Base-by-base conservation (phyloP, 2,329 filamentous ascomycete genomes). In the Dothideomycetes sp. region DNA sequence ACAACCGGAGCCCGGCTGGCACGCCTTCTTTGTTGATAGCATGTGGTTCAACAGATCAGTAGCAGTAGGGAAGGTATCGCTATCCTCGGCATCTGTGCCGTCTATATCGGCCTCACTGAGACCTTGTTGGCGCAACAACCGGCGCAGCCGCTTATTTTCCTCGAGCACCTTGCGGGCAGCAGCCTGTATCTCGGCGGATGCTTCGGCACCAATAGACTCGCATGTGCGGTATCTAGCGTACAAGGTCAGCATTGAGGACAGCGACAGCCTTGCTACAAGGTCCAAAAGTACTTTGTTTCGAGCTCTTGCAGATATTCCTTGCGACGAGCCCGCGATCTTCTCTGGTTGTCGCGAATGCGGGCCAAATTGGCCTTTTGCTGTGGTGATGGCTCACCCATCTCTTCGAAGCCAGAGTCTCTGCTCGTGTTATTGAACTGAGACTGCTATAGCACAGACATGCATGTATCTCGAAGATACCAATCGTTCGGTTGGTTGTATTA, bases 321-420 rank as follows among this genome's bases (percentile, higher is more conserved):
- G 48, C 78, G 72, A 24, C 82, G 73, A 32, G 80, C 80, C 39
- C 83, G 76, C n/a, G 79, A 84, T 47, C 82, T 76, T 42, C 82
- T 71, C 57, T 87, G 83, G 53, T 87, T 88, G 52, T 87, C 80
- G 48, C 82, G 74, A 49, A 86, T 80, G 44, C 82, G 78, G 33
- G 74, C 71, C 23, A 69, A 60, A 38, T 66, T 66, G 39, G 63
- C 58, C 24, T 41, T 50, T 41, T 55, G 49, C 51, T 53, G 49
- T 22, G 28, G 37, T 12, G 37, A 32, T 4, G 37, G 20, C 11
- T 40, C 37, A 11, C 37, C 33, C 37, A 40, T 40, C 4, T 10
- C 27, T 24, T 24, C 22, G n/a, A n/a, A n/a, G n/a, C n/a, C n/a
- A n/a, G n/a, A n/a, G n/a, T n/a, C n/a, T n/a, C n/a, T n/a, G n/a